Evolutionary conservation across 1,284 basidiomycete species (phyloP).

Genomic region (Puccinia brachypodii): DNA sequence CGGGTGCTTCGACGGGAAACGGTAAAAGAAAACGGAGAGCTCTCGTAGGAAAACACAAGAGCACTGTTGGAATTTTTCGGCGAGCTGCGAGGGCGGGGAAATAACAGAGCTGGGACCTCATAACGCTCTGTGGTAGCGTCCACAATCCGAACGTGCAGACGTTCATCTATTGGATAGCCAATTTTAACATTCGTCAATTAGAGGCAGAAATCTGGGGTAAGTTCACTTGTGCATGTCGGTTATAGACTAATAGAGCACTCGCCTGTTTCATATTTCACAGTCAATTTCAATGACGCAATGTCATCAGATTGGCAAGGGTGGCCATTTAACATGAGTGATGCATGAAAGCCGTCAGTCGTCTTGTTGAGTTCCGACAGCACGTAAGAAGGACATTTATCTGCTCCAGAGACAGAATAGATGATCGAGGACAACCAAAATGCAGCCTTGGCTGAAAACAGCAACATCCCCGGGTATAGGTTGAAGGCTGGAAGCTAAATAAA

Average conservation of each 20-base stretch:
- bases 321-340: not conserved
- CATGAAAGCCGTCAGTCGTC: not conserved
- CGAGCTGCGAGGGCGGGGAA: conserved; percentile 1
- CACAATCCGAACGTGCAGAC: conserved; percentile 24
- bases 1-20: conserved; percentile 34
- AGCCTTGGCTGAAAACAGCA: not conserved
- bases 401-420: not conserved
- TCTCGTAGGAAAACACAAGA: conserved; percentile 42
- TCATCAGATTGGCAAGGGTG: not conserved
- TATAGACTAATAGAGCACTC: not conserved
- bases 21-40: conserved; percentile 47
- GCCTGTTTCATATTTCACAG: conserved; percentile 6
- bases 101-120: conserved; percentile 50
- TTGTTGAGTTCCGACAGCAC: not conserved
- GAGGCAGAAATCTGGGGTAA: not conserved
- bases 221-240: not conserved
- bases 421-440: not conserved
- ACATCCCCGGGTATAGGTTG: not conserved
- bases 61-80: not conserved
- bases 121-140: conserved; percentile 40
- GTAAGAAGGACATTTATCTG: conserved; percentile 14
- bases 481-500: not conserved
- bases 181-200: not conserved
- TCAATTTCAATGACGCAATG: not conserved
- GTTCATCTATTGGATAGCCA: not conserved